Evolutionary conservation across 805 yeast genomes (phyloP), one percentile per base, ranked within the genome.

Genomic region (Candida andamanensis): DNA sequence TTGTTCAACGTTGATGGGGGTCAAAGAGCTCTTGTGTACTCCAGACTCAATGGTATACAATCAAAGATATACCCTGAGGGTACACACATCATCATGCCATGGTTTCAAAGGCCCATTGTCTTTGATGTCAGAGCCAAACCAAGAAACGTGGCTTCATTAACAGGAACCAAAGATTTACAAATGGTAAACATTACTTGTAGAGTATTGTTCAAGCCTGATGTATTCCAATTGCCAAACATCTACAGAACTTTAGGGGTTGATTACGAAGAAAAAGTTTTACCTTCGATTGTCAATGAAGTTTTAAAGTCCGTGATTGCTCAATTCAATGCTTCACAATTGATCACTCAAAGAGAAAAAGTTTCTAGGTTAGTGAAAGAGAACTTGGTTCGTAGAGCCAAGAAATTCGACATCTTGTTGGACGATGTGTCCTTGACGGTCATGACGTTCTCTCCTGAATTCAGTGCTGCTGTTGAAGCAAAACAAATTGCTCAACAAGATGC

Each of bases 401-500:
- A 80, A 54, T 92, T 92, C 72, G 85, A 85, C 63, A 78, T 92
- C 42, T 55, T 75, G 41, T 72, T 92, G 49, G 98, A 92, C 58
- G 98, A 92, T 62, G 98, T 92, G 28, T 92, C 98, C 5, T 76
- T 92, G 52, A 92, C 98, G 2, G 86, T 68, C 49, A 92, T 92
- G 97, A 85, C 97, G 1, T 92, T 92, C 60, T 84, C 95, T 3
- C 98, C 98, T 17, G 98, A 92, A 61, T 92, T 92, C 59, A 89
- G 97, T 25, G 79, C 83, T 27, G 97, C 97, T 4, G 98, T 92
- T 35, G 98, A 92, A 67, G 95, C 96, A 37, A 92, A 92, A 64
- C 98, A 92, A 69, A 92, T 92, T 62, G 97, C 98, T 17, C 98
- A 92, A 62, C 98, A 92, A 69, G 98, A 92, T 57, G 97, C 98